phyloP scores from a whole-genome alignment of 495 filamentous ascomycete genomes.

The Xylaria scruposa region DNA sequence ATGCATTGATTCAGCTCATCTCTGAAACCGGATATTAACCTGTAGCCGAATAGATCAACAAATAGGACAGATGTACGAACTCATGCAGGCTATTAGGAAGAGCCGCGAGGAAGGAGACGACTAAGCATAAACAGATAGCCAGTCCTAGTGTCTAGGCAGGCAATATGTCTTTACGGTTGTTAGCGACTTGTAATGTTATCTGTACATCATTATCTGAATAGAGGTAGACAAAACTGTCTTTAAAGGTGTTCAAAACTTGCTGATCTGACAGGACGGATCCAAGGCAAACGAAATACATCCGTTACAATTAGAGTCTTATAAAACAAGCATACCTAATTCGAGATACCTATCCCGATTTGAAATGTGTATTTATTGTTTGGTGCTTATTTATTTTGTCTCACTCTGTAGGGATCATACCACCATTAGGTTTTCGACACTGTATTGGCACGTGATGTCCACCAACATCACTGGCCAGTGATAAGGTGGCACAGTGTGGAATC shows the following conservation, averaged over 20 bases:
- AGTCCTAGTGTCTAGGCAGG: neutral
- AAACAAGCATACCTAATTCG: too few species aligned
- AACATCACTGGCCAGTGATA: neutral
- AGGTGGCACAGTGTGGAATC: constrained; percentile 20
- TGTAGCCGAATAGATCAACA: constrained; percentile 74
- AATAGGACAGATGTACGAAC: constrained; percentile 88
- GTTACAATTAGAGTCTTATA: too few species aligned
- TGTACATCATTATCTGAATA: neutral
- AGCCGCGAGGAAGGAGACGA: constrained; percentile 53
- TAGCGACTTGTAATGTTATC: neutral
- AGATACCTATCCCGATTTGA: too few species aligned
- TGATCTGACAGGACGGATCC: neutral
- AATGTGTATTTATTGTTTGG: too few species aligned
- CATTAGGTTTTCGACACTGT: neutral
- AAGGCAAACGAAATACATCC: neutral
- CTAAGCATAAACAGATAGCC: constrained; percentile 2
- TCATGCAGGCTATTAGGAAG: constrained; percentile 85
- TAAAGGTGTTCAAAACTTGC: neutral
- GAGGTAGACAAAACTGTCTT: neutral
- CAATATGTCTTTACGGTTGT: neutral
- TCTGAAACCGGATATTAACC: constrained; percentile 21
- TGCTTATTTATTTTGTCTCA: too few species aligned
- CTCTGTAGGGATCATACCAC: neutral
- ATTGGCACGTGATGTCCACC: constrained; percentile 18
- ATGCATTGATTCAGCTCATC: neutral